Evolutionary conservation across 805 yeast species (phyloP).

Genomic region (Schwanniomyces yamadae): DNA sequence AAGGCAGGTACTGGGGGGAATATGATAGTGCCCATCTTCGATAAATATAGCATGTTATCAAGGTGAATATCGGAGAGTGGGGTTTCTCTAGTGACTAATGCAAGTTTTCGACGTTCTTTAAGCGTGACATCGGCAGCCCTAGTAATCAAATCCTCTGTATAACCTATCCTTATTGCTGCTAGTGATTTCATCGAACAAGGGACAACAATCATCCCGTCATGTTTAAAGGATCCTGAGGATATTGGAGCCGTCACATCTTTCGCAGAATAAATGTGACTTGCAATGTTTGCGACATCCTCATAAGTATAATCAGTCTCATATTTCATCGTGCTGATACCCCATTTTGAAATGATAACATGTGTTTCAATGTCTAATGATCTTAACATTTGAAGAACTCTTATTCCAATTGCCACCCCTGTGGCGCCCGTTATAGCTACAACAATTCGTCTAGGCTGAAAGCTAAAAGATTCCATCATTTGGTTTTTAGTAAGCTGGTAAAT

Average conservation of each 20-base stretch:
- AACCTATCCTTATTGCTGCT: constrained; percentile 24
- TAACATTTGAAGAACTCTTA: constrained; percentile 18
- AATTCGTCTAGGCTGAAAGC: constrained; percentile 16
- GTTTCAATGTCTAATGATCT: constrained; percentile 17
- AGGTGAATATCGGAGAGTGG: constrained; percentile 26
- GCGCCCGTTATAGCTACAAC: constrained; percentile 29
- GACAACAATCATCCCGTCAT: constrained; percentile 29
- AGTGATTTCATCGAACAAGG: constrained; percentile 29
- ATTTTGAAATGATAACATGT: constrained; percentile 24
- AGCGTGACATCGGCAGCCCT: constrained; percentile 28
- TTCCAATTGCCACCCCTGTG: constrained; percentile 22
- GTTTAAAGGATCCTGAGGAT: constrained; percentile 25
- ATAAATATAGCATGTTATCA: constrained; percentile 22
- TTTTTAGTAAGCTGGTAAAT: neutral
- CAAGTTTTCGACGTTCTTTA: constrained; percentile 20
- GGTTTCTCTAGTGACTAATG: constrained; percentile 24
- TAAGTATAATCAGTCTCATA: constrained; percentile 22
- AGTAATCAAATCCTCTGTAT: constrained; percentile 23
- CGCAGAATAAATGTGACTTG: constrained; percentile 16
- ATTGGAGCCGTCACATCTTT: constrained; percentile 26
- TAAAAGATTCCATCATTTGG: neutral
- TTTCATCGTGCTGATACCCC: constrained; percentile 28
- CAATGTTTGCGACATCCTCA: constrained; percentile 14
- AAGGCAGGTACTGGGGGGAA: constrained; percentile 27
- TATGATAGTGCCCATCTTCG: constrained; percentile 18